Evolutionary conservation across 2,329 filamentous ascomycete species (phyloP), one percentile per base, ranked within the genome.

Genomic region (Clonostachys rosea): DNA sequence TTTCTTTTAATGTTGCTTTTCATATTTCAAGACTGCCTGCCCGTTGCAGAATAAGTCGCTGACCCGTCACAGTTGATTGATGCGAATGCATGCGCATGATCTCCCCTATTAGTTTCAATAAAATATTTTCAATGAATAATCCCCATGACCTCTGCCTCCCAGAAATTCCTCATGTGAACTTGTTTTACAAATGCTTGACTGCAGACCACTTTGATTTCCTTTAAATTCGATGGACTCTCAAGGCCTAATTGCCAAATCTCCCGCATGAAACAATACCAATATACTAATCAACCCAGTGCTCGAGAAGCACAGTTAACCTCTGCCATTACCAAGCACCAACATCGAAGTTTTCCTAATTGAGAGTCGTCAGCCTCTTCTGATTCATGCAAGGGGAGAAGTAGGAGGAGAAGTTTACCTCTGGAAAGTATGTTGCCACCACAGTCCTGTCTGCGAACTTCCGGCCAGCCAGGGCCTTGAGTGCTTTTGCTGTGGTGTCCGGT

Each of bases 361-460:
- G 48, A 58, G 75, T 60, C 24, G 24, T 30, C 24, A 30, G 24
- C 24, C 24, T 30, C 24, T 30, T 30, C 24, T 30, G 6, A 30
- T 73, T 65, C 52, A 43, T 33, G 14, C 9, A 14, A 37, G 14
- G 14, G 35, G 30, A 6, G 20, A 20, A n/a, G 39, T 24, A 45
- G 33, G 18, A 45, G 16, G 16, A 42, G 2, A 34, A 40, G 47
- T 73, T 67, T 73, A 89, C 88, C 80, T 97, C 95, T 18, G 91
- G 88, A 66, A 96, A 99, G 70, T 94, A 96, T 5, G 94, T 97
- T 4, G 89, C 91, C 12, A 99, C 91, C 30, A 99, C 95, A 5
- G 94, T 99, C 57, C 95, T 83, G 69, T 97, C 90, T 1, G 91
- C 89, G 64, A 99, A 99, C 65, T 97, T 96, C 54, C 95, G 81